Percentiles rank a stretch among this genome's conserved stretches.
phyloP scores from a whole-genome alignment of 345 rosid species.

The Mercurialis annua region DNA sequence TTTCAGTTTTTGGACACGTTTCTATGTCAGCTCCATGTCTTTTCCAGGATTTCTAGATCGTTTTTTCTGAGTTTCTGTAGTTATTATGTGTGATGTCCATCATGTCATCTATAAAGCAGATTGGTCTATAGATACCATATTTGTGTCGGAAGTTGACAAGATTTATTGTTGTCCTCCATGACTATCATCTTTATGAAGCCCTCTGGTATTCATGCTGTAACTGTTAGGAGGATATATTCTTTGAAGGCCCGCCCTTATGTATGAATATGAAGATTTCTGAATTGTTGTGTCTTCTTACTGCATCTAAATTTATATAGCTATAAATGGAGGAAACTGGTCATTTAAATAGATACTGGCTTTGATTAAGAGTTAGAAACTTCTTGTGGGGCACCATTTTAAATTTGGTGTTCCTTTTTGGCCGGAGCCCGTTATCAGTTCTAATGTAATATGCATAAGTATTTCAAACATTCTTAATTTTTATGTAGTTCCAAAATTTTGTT shows the following conservation, averaged over 20 bases:
- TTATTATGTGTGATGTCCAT: not conserved
- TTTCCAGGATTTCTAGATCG: too few relatives aligned
- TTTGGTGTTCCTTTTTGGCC: not conserved
- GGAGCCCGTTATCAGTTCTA: too few relatives aligned
- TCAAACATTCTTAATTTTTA: not conserved
- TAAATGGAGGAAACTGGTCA: slow-evolving; percentile 33
- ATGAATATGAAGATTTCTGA: not conserved
- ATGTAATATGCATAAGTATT: not conserved
- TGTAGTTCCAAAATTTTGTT: not conserved
- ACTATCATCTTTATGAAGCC: slow-evolving; percentile 23
- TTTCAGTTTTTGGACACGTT: too few relatives aligned
- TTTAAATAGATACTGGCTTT: slow-evolving; percentile 11
- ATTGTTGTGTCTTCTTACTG: not conserved
- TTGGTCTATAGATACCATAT: slow-evolving; percentile 23
- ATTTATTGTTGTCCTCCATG: slow-evolving; percentile 18
- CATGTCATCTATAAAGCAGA: slow-evolving; percentile 31
- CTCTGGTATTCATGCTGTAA: slow-evolving; percentile 19
- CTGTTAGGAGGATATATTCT: slow-evolving; percentile 18
- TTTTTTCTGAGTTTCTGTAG: not conserved
- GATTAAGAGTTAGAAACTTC: slow-evolving; percentile 37
- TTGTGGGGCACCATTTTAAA: too few relatives aligned
- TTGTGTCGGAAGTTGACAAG: slow-evolving; percentile 55
- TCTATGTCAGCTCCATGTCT: too few relatives aligned
- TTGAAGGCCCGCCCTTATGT: not conserved
- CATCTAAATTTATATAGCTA: slow-evolving; percentile 14